phyloP scores from a whole-genome alignment of 768 basidiomycete genomes.

The Phanerodontia chrysosporium region DNA sequence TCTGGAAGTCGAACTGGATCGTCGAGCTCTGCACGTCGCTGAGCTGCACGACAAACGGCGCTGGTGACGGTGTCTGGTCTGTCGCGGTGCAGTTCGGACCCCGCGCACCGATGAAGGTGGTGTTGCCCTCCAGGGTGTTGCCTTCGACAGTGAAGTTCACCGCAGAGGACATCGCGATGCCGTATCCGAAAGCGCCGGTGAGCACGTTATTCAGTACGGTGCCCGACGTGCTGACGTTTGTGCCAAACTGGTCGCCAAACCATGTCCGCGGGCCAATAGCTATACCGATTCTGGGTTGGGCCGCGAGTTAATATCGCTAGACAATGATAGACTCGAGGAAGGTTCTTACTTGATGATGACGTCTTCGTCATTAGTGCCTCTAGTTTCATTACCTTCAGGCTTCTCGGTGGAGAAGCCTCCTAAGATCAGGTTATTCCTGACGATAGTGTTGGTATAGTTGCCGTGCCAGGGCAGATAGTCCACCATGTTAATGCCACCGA shows the following conservation, averaged over 20 bases:
- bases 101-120: slow-evolving; percentile 66
- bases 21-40: slow-evolving; percentile 36
- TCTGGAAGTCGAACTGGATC: slow-evolving; percentile 50
- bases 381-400: slow-evolving; percentile 33
- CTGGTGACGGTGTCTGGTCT: slow-evolving; percentile 48
- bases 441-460: slow-evolving; percentile 58
- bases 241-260: slow-evolving; percentile 58
- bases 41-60: slow-evolving; percentile 55
- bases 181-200: slow-evolving; percentile 71
- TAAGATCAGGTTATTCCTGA: slow-evolving; percentile 60
- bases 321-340: not conserved
- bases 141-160: slow-evolving; percentile 61
- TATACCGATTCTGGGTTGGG: slow-evolving; percentile 72
- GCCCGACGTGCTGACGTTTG: slow-evolving; percentile 51
- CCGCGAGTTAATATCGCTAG: too few relatives aligned
- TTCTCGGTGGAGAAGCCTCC: slow-evolving; percentile 63
- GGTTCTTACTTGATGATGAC: slow-evolving; percentile 65
- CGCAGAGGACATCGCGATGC: slow-evolving; percentile 61
- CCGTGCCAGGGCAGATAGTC: slow-evolving; percentile 68
- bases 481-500: slow-evolving; percentile 79
- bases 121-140: slow-evolving; percentile 63
- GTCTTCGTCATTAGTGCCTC: slow-evolving; percentile 54
- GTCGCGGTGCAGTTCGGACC: slow-evolving; percentile 59
- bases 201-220: slow-evolving; percentile 53
- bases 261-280: slow-evolving; percentile 75